These are phyloP conservation scores for Nemania sp. DNA, from an alignment of 2,329 filamentous ascomycete species.

Conservation along the genomic window DNA sequence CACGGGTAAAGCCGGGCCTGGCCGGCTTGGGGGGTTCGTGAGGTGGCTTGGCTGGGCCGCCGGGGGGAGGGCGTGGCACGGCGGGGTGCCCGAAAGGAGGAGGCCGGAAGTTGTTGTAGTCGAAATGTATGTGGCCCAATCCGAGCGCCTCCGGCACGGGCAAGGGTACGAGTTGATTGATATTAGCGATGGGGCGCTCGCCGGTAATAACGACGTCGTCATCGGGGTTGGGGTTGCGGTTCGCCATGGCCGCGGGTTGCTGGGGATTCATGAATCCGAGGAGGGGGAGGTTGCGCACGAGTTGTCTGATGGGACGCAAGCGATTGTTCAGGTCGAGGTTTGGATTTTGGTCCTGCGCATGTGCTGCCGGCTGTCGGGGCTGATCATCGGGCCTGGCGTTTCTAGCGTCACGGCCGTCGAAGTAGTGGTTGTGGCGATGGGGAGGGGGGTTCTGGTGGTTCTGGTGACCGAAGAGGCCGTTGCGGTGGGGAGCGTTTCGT, in stretches of 20 bases:
- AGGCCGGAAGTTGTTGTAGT: constrained; percentile 32
- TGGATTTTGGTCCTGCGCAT: constrained; percentile 1
- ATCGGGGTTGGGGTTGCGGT: constrained; percentile 23
- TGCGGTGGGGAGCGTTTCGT: constrained; percentile 12
- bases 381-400: constrained; percentile 14
- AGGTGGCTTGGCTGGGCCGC: constrained; percentile 46
- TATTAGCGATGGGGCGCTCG: constrained; percentile 24
- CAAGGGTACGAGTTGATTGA: constrained; percentile 7
- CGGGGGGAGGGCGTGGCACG: not conserved
- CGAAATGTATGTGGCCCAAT: constrained; percentile 31
- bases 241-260: constrained; percentile 14
- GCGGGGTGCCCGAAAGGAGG: constrained; percentile 20
- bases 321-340: not conserved
- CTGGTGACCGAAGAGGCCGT: constrained; percentile 2
- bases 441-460: constrained; percentile 10
- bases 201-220: constrained; percentile 37
- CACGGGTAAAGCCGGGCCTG: constrained; percentile 78
- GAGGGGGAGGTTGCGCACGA: constrained; percentile 32
- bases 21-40: constrained; percentile 70
- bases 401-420: constrained; percentile 13
- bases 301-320: constrained; percentile 21
- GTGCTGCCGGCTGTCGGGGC: constrained; percentile 3
- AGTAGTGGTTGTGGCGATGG: constrained; percentile 9
- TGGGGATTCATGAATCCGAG: constrained; percentile 25
- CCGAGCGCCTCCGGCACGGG: constrained; percentile 1